Conservation (phyloP, 805 yeast genomes). For the Lipomyces oligophaga region DNA sequence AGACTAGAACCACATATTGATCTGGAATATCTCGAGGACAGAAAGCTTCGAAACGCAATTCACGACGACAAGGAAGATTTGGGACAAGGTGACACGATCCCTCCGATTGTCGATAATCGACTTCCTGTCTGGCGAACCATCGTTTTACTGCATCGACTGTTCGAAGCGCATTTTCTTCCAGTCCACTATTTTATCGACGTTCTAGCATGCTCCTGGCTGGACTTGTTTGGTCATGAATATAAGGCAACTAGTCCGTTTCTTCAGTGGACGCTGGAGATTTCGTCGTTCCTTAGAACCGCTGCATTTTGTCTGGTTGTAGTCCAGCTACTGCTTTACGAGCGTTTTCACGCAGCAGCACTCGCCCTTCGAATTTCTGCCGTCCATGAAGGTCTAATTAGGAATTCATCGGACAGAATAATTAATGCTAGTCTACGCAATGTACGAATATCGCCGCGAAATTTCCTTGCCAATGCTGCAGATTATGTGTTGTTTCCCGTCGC, state of each 20-base stretch:
- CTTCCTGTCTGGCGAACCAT: slow-evolving; percentile 13
- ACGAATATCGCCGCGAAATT: slow-evolving; percentile 4
- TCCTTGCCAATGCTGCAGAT: slow-evolving; percentile 10
- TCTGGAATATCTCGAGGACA: not conserved
- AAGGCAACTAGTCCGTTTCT: not conserved
- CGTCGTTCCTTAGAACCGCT: slow-evolving; percentile 19
- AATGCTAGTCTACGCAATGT: not conserved
- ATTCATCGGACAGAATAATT: not conserved
- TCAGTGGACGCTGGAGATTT: slow-evolving; percentile 5
- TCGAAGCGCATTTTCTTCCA: slow-evolving; percentile 30
- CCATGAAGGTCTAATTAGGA: not conserved
- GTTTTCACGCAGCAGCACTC: slow-evolving; percentile 17
- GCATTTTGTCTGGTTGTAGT: slow-evolving; percentile 21
- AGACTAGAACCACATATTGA: too few relatives aligned
- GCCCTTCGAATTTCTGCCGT: slow-evolving; percentile 7
- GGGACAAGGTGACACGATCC: not conserved
- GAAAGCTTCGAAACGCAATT: not conserved
- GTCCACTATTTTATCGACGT: slow-evolving; percentile 27
- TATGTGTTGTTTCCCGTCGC: slow-evolving; percentile 29
- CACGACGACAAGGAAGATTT: not conserved
- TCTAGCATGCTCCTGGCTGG: slow-evolving; percentile 17
- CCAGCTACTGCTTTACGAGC: slow-evolving; percentile 25
- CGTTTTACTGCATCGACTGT: slow-evolving; percentile 22
- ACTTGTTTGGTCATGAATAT: slow-evolving; percentile 1
- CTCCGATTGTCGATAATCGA: not conserved